Conservation (phyloP, 2,329 filamentous ascomycete species). For the Rhinocladiella mackenziei region DNA sequence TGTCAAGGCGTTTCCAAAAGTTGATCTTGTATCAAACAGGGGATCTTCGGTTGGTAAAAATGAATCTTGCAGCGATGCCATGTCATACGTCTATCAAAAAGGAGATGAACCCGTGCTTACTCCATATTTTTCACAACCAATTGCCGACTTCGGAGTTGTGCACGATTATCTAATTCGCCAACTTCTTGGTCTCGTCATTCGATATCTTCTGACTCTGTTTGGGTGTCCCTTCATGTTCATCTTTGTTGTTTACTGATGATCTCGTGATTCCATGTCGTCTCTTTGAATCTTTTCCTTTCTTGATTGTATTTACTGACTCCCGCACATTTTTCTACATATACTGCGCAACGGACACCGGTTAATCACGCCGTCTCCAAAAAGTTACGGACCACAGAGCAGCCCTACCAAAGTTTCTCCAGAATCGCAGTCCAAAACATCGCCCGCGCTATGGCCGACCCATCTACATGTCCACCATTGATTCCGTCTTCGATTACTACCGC, state of each 20-base stretch:
- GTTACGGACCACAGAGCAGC: too few species aligned
- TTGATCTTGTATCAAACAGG: slow-evolving; percentile 16
- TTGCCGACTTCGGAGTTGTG: slow-evolving; percentile 11
- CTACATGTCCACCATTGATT: slow-evolving; percentile 59
- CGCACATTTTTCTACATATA: too few species aligned
- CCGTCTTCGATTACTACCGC: slow-evolving; percentile 68
- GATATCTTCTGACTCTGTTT: background rate
- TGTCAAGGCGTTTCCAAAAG: slow-evolving; percentile 21
- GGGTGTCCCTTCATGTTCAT: too few species aligned
- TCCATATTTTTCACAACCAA: slow-evolving; percentile 1
- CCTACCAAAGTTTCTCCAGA: too few species aligned
- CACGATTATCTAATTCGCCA: background rate
- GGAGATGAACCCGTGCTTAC: too few species aligned
- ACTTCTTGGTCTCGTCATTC: background rate
- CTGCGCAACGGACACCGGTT: too few species aligned
- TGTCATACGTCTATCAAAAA: too few species aligned
- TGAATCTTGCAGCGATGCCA: slow-evolving; percentile 13
- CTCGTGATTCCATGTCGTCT: too few species aligned
- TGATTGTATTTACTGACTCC: too few species aligned
- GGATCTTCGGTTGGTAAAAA: slow-evolving; percentile 3
- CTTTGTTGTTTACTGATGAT: too few species aligned
- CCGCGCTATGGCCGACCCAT: slow-evolving; percentile 42
- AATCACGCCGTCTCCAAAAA: too few species aligned
- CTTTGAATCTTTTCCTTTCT: too few species aligned
- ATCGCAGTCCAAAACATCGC: background rate